A percentile compares a stretch with the other conserved stretches of the same genome.
Conservation (phyloP, 257 asterid species). For the Schizonepeta tenuifolia region DNA sequence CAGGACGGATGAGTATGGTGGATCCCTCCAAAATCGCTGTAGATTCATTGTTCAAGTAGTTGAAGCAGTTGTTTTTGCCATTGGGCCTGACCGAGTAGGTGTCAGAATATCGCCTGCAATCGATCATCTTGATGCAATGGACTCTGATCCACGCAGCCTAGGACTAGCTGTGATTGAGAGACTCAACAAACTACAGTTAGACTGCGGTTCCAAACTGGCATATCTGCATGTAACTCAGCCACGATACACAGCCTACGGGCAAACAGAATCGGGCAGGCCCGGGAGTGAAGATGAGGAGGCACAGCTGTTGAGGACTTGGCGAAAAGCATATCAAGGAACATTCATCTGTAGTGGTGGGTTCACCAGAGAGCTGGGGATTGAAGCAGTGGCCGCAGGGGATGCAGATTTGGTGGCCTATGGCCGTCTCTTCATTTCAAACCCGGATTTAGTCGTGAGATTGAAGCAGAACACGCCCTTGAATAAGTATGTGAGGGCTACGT, state of each 20-base stretch:
- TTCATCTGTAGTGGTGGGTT: slow-evolving; percentile 76
- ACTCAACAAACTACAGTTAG: slow-evolving; percentile 66
- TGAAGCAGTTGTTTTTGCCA: slow-evolving; percentile 62
- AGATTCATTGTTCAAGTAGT: slow-evolving; percentile 67
- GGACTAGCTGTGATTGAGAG: slow-evolving; percentile 76
- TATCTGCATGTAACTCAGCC: slow-evolving; percentile 94
- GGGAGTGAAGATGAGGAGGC: slow-evolving; percentile 85
- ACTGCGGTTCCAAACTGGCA: slow-evolving; percentile 50
- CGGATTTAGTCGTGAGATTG: slow-evolving; percentile 62
- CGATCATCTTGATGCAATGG: slow-evolving; percentile 90
- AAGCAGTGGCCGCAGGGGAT: slow-evolving; percentile 58
- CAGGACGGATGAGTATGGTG: slow-evolving; percentile 79
- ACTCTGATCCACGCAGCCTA: slow-evolving; percentile 71
- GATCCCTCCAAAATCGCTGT: slow-evolving; percentile 81
- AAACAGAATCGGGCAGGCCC: slow-evolving; percentile 68
- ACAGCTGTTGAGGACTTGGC: slow-evolving; percentile 52
- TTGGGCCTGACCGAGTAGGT: slow-evolving; percentile 75
- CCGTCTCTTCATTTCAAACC: slow-evolving; percentile 64
- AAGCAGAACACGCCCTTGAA: slow-evolving; percentile 56
- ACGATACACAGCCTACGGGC: slow-evolving; percentile 77
- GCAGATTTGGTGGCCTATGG: slow-evolving; percentile 74
- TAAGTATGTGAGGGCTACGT: slow-evolving; percentile 61
- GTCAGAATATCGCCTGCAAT: slow-evolving; percentile 94
- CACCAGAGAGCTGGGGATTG: slow-evolving; percentile 61
- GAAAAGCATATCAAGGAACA: slow-evolving; percentile 67